Evolutionary conservation across 75 land plant genomes (phyloP).

Genomic region (Pseudotsuga menziesii): DNA sequence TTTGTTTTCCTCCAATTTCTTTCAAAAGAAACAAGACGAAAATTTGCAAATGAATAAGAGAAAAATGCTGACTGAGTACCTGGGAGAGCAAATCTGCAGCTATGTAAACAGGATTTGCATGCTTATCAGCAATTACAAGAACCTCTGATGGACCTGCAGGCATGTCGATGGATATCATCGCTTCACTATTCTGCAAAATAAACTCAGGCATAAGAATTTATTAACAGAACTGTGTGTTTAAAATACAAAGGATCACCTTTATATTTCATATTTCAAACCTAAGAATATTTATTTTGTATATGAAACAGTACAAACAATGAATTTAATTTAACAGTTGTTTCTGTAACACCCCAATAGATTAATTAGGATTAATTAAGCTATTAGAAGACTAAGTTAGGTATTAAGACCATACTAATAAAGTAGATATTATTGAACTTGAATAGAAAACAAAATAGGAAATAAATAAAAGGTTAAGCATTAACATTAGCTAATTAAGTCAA

Average conservation of each 20-base stretch:
- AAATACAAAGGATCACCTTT: not conserved
- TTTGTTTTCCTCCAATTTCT: not conserved
- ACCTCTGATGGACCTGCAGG: constrained; percentile 99
- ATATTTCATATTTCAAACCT: not conserved
- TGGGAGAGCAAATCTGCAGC: constrained; percentile 99
- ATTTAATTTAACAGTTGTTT: not conserved
- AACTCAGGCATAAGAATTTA: not conserved
- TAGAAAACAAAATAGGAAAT: no score
- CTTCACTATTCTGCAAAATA: constrained; percentile 89
- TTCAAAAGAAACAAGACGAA: not conserved
- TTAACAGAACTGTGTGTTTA: not conserved
- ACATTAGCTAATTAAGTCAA: no score
- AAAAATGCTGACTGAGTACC: constrained; percentile 32
- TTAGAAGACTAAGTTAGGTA: no score
- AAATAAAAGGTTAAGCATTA: no score
- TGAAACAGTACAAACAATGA: not conserved
- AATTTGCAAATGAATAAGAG: not conserved
- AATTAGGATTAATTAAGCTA: no score
- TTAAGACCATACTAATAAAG: no score
- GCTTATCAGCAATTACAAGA: constrained; percentile 90
- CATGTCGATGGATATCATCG: constrained; percentile 99
- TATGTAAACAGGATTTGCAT: constrained; percentile 84
- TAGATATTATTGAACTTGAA: no score
- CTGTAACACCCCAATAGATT: no score
- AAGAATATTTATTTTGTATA: not conserved